Base-by-base conservation (phyloP, 140 eudicot genomes). In the Ambrosia hybrid region DNA sequence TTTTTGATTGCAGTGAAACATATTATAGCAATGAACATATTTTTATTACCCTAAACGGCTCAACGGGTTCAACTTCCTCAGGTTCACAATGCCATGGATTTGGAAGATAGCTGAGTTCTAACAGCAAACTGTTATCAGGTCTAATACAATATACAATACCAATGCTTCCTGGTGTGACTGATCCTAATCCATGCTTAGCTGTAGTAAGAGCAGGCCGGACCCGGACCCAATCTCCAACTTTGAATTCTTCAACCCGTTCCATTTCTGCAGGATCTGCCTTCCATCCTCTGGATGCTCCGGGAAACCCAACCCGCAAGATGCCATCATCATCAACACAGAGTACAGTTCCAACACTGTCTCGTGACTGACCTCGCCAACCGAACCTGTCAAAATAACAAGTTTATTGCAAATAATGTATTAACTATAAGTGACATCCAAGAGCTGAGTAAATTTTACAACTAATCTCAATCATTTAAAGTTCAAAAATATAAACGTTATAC, bases 281-380 rank as follows among this genome's bases (percentile, higher is more conserved):
- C 99, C 99, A 94, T 41, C 99, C 99, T 81, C 99, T 86, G 65
- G 99, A 94, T 69, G 99, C 99, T 87, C 99, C 99, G 70, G 99
- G 99, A 82, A 94, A 94, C 68, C 99, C 99, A 57, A 94, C 97
- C 72, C 99, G 96, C 75, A 94, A 80, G 39, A 94, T 88, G 64
- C 99, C 99, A 68, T 94, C 99, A 74, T 94, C 99, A 81, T 94
- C 99, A 70, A 94, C 99, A 80, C 99, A 90, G 5, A 94, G 86
- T 30, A 94, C 99, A 41, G 99, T 94, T 70, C 99, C 99, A 39
- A 86, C 78, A 89, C 96, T 94, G 30, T 94, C 97, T 75, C 83
- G 95, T 15, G 96, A 86, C 36, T 86, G 96, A 49, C 85, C 96
- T 36, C 96, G 90, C 86, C 89, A 94, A 51, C 95, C 97, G 83